phyloP scores from a whole-genome alignment of 352 stramenopile species.

The Aphanomyces euteiches region DNA sequence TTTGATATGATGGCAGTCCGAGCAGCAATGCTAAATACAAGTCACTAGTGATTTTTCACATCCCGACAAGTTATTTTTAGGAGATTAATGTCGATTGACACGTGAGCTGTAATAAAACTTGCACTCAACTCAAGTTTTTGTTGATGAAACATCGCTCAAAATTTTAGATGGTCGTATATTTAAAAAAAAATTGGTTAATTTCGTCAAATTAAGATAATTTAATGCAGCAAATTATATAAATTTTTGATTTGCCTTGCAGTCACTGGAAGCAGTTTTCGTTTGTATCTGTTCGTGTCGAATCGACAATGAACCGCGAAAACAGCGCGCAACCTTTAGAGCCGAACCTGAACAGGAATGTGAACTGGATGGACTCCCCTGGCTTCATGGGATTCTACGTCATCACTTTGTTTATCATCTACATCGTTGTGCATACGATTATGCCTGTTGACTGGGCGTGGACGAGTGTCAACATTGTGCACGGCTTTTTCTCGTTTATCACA shows the following conservation, averaged over 20 bases:
- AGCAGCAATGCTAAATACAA: neutral
- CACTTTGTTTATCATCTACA: constrained; percentile 70
- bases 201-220: constrained; percentile 1
- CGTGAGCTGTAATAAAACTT: neutral
- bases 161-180: too few species aligned
- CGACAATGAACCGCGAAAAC: constrained; percentile 9
- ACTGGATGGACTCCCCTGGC: constrained; percentile 86
- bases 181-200: neutral
- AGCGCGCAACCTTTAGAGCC: constrained; percentile 15
- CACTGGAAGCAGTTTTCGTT: too few species aligned
- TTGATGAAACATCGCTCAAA: too few species aligned
- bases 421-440: constrained; percentile 73
- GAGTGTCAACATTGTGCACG: constrained; percentile 81
- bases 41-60: neutral
- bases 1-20: neutral
- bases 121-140: too few species aligned
- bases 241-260: neutral
- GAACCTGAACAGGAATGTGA: constrained; percentile 88
- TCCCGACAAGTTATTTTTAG: neutral
- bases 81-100: neutral
- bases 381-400: constrained; percentile 87
- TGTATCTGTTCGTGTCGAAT: too few species aligned
- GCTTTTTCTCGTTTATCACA: constrained; percentile 88
- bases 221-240: neutral
- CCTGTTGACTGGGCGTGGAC: constrained; percentile 68